Base-by-base conservation (phyloP, 1,284 basidiomycete species). In the Thecaphora frezii region DNA sequence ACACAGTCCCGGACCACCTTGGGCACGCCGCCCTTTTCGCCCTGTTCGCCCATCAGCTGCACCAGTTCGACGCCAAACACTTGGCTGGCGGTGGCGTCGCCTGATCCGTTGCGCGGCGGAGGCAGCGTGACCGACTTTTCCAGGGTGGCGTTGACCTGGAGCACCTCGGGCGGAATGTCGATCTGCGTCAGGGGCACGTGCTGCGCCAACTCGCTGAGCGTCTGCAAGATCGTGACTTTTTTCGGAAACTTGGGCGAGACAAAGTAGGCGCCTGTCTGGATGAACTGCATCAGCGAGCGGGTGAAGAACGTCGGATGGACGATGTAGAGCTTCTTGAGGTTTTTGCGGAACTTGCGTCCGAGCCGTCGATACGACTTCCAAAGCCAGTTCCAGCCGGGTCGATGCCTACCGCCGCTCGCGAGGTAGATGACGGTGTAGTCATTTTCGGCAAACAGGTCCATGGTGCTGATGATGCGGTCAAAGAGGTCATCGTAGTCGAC, bases 181-280 rank as follows among this genome's bases (percentile, higher is more conserved):
- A 92, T 90, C 73, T 91, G 89, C 0, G 88, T 89, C 23, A 92
- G 76, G 3, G 90, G 90, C 14, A 91, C 85, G 69, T 88, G 82
- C 48, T 82, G 82, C 13, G 89, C 89, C 48, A 92, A 83, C 37
- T 86, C 86, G 19, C 87, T 88, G 13, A 92, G 83, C 0, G 88
- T 90, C 54, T 84, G 81, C 53, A 89, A 83, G 76, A 89, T 90
- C 30, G 83, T 80, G 60, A 92, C 84, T 81, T 92, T 92, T 67
- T 86, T 86, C 76, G 89, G 89, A 81, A 92, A 92, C 78, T 92
- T 92, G 26, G 90, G 89, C 86, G 88, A 89, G 70, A 92, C 89
- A 61, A 91, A 86, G 40, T 89, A 88, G 5, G 89, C 88, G 40
- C 89, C 89, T 47, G 91, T 82, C 10, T 88, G 89, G 76, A 92